phyloP scores from a whole-genome alignment of 2,329 filamentous ascomycete species.

The Diatrype stigma region DNA sequence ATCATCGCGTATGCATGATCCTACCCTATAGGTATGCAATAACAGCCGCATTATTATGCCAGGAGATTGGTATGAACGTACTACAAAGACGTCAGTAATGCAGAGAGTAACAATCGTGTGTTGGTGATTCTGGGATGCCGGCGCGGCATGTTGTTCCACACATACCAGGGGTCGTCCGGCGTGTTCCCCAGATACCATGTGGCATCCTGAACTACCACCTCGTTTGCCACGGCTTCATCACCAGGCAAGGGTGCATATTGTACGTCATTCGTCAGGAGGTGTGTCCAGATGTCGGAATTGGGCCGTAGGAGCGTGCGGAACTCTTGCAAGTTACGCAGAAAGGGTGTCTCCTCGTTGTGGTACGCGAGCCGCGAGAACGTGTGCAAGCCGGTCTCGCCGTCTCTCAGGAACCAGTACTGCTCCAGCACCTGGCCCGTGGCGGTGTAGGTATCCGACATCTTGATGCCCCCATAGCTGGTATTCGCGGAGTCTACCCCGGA shows the following conservation, averaged over 20 bases:
- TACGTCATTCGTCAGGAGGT: slow-evolving; percentile 53
- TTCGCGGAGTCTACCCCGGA: slow-evolving; percentile 46
- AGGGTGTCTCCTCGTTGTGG: slow-evolving; percentile 51
- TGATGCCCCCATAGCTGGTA: slow-evolving; percentile 52
- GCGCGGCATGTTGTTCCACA: background rate
- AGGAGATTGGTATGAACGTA: background rate
- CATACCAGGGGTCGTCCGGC: slow-evolving; percentile 41
- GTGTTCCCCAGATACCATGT: slow-evolving; percentile 58
- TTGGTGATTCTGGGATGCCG: background rate
- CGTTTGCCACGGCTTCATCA: slow-evolving; percentile 34
- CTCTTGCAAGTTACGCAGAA: slow-evolving; percentile 56
- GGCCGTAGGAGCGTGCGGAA: slow-evolving; percentile 59
- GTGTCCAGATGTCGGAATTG: slow-evolving; percentile 56
- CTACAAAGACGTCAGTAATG: background rate
- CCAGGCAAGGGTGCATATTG: slow-evolving; percentile 51
- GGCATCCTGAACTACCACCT: slow-evolving; percentile 57
- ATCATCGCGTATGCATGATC: too few relatives aligned
- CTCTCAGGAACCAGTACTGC: slow-evolving; percentile 62
- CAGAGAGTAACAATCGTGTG: background rate
- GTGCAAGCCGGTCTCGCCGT: slow-evolving; percentile 59
- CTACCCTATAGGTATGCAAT: too few relatives aligned
- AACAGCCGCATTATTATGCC: too few relatives aligned
- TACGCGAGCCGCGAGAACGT: slow-evolving; percentile 58
- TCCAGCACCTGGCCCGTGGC: slow-evolving; percentile 55
- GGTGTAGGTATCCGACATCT: slow-evolving; percentile 55